A percentile compares a stretch with the other conserved stretches of the same genome.
phyloP scores from a whole-genome alignment of 257 asterid genomes.

The Fraxinus anomala region DNA sequence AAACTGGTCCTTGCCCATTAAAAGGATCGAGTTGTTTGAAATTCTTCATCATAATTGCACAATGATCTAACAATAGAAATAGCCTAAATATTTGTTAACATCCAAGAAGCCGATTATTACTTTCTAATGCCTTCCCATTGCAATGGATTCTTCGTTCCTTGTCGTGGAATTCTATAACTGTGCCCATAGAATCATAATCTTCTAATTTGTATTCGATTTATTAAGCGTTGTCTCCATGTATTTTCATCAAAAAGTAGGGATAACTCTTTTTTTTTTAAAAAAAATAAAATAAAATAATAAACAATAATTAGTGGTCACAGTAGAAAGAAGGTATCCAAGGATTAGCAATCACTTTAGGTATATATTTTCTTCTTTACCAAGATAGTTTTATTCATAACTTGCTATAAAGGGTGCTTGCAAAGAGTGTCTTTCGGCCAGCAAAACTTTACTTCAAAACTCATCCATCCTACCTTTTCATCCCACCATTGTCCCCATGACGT shows the following conservation, averaged over 20 bases:
- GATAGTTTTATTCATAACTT: constrained; percentile 4
- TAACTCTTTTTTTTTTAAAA: background rate
- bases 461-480: constrained; percentile 36
- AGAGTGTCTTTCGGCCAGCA: constrained; percentile 44
- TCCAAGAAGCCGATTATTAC: background rate
- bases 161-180: background rate
- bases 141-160: background rate
- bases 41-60: background rate
- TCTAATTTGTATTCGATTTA: background rate
- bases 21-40: background rate
- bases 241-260: background rate
- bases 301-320: background rate
- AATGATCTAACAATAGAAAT: too few relatives aligned
- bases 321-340: background rate
- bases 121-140: background rate
- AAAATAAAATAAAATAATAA: background rate
- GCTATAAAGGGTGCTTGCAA: constrained; percentile 8
- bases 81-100: background rate
- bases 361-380: constrained; percentile 25
- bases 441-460: constrained; percentile 51
- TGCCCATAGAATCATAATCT: background rate
- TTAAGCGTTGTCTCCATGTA: background rate
- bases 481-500: constrained; percentile 35
- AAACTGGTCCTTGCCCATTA: background rate
- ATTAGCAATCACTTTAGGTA: background rate